Percentiles rank a stretch among this genome's conserved stretches.
phyloP scores from a whole-genome alignment of 2,329 filamentous ascomycete genomes.

The Westerdykella sp. region DNA sequence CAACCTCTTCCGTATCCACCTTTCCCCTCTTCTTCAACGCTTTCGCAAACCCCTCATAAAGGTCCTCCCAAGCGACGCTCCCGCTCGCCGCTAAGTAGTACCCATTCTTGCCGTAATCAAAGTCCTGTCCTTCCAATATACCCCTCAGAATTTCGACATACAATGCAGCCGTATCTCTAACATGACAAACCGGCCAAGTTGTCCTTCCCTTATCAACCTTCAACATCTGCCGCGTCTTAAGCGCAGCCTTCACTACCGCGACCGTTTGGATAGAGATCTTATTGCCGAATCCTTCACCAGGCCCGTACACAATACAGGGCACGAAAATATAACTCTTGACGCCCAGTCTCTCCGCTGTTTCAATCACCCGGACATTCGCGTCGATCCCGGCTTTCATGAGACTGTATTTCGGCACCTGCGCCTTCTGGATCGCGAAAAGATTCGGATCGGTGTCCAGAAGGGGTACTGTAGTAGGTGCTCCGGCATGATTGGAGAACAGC shows the following conservation, averaged over 20 bases:
- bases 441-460: conserved; percentile 42
- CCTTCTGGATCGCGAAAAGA: conserved; percentile 43
- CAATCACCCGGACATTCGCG: conserved; percentile 42
- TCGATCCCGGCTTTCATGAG: conserved; percentile 27
- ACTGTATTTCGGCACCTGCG: conserved; percentile 10
- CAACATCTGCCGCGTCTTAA: conserved; percentile 38
- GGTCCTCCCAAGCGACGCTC: conserved; percentile 45
- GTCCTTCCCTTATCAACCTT: conserved; percentile 37
- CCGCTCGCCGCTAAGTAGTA: conserved; percentile 49
- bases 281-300: conserved; percentile 48
- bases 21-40: conserved; percentile 38
- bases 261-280: conserved; percentile 48
- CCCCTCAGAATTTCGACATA: conserved; percentile 43
- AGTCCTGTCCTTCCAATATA: conserved; percentile 39
- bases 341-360: conserved; percentile 38
- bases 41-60: conserved; percentile 45
- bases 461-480: conserved; percentile 37
- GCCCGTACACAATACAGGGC: conserved; percentile 50
- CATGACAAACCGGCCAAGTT: conserved; percentile 51
- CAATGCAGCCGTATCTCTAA: conserved; percentile 43
- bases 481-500: conserved; percentile 46
- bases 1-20: conserved; percentile 36
- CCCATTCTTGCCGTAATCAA: conserved; percentile 40
- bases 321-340: conserved; percentile 49
- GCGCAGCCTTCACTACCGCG: conserved; percentile 44